Conservation (phyloP, 179 eudicot genomes). For the Gypsophila paniculata region DNA sequence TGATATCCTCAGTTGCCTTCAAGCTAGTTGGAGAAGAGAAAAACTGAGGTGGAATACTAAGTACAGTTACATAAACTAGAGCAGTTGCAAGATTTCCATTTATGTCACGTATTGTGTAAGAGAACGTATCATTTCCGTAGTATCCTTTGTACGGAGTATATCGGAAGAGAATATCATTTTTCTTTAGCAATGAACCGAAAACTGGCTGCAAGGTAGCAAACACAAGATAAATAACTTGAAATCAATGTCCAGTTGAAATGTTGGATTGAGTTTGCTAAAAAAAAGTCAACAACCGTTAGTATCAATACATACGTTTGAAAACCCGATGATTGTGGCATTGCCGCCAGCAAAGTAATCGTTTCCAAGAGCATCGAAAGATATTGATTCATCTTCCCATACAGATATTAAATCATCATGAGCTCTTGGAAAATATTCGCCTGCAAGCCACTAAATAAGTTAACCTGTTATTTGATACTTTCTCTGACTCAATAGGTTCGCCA, state of each 20-base stretch:
- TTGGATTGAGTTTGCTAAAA: not conserved
- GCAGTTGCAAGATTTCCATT: slow-evolving; percentile 65
- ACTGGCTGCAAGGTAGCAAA: slow-evolving; percentile 57
- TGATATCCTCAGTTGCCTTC: slow-evolving; percentile 63
- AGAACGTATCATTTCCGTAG: slow-evolving; percentile 73
- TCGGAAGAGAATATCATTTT: slow-evolving; percentile 49
- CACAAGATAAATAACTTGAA: slow-evolving; percentile 15
- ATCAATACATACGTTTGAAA: slow-evolving; percentile 53
- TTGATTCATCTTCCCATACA: slow-evolving; percentile 91
- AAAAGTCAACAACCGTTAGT: not conserved
- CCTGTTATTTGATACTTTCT: not conserved
- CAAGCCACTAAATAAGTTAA: slow-evolving; percentile 11
- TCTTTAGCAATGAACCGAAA: slow-evolving; percentile 61
- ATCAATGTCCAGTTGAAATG: not conserved
- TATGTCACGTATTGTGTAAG: slow-evolving; percentile 51
- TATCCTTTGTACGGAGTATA: slow-evolving; percentile 85
- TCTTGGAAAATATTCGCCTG: slow-evolving; percentile 85
- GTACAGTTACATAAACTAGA: slow-evolving; percentile 49
- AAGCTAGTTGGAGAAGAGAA: slow-evolving; percentile 53
- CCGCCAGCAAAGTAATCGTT: slow-evolving; percentile 73
- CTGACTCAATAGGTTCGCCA: not conserved
- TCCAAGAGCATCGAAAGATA: slow-evolving; percentile 54
- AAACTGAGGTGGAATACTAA: slow-evolving; percentile 83
- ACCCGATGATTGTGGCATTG: slow-evolving; percentile 45
- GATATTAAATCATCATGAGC: slow-evolving; percentile 53